These are phyloP conservation scores for Metarhizium album DNA, from an alignment of 2,329 filamentous ascomycete species.

Conservation along the genomic window DNA sequence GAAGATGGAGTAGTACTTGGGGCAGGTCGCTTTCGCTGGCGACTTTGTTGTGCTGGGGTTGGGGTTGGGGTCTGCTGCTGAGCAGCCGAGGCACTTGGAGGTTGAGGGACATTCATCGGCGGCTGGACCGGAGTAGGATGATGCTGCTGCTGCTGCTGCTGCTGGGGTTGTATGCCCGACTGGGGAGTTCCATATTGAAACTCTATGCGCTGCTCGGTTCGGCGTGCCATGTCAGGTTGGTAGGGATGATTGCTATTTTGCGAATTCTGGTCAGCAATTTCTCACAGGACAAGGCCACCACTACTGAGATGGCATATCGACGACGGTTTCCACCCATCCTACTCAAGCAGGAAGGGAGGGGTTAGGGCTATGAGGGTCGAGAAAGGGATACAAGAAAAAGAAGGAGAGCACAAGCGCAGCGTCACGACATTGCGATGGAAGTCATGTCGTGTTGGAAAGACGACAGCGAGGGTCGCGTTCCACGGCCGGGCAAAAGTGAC, in stretches of 20 bases:
- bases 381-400: neutral
- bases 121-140: slow-evolving; percentile 29
- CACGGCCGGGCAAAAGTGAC: neutral
- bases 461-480: neutral
- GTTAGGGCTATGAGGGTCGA: no score
- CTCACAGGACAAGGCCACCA: neutral
- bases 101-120: slow-evolving; percentile 34
- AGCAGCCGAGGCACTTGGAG: slow-evolving; percentile 16
- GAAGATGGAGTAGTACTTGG: slow-evolving; percentile 28
- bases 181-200: slow-evolving; percentile 30
- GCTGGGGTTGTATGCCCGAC: slow-evolving; percentile 26
- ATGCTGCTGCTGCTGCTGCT: slow-evolving; percentile 23
- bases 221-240: slow-evolving; percentile 38
- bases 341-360: neutral
- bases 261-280: slow-evolving; percentile 17
- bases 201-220: slow-evolving; percentile 30
- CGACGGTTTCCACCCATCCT: neutral
- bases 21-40: slow-evolving; percentile 31
- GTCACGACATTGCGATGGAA: neutral
- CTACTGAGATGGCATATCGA: neutral
- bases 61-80: slow-evolving; percentile 28
- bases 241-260: slow-evolving; percentile 35
- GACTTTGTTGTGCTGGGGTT: slow-evolving; percentile 25
- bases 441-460: neutral
- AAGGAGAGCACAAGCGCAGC: neutral